These are phyloP conservation scores for Neurospora crassa DNA, from an alignment of 2,329 filamentous ascomycete species.

Conservation along the genomic window DNA sequence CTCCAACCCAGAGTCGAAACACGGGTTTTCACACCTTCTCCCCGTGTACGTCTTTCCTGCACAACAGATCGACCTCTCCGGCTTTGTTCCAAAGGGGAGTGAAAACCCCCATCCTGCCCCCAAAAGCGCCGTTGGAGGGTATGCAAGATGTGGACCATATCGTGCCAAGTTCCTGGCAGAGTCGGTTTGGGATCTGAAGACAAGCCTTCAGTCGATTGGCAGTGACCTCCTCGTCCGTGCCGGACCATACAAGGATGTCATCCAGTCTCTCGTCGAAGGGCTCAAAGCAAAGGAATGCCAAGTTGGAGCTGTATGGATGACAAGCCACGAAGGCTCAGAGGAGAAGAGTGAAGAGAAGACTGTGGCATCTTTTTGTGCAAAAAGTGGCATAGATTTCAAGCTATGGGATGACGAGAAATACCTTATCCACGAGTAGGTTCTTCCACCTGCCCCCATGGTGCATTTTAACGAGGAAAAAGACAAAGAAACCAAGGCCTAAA, in stretches of 20 bases:
- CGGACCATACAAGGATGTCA: slow-evolving; percentile 49
- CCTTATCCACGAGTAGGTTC: slow-evolving; percentile 64
- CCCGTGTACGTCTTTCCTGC: slow-evolving; percentile 62
- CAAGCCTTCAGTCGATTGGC: slow-evolving; percentile 44
- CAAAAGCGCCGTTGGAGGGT: slow-evolving; percentile 51
- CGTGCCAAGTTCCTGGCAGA: slow-evolving; percentile 64
- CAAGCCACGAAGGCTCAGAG: slow-evolving; percentile 58
- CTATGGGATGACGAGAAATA: slow-evolving; percentile 70
- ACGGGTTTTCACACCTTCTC: slow-evolving; percentile 57
- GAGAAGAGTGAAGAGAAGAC: slow-evolving; percentile 55
- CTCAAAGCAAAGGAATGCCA: slow-evolving; percentile 32
- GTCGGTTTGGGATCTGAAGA: slow-evolving; percentile 63
- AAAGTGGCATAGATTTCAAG: slow-evolving; percentile 48
- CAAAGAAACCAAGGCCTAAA: no score
- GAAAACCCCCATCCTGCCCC: slow-evolving; percentile 61
- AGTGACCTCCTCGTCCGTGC: slow-evolving; percentile 56
- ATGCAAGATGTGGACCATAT: slow-evolving; percentile 66
- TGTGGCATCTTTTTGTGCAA: slow-evolving; percentile 42
- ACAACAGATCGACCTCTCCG: slow-evolving; percentile 64
- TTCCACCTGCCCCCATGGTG: neutral
- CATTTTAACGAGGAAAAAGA: neutral
- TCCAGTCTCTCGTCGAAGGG: slow-evolving; percentile 46
- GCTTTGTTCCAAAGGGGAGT: slow-evolving; percentile 49
- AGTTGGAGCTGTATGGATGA: slow-evolving; percentile 65
- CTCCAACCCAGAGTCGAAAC: slow-evolving; percentile 32